Evolutionary conservation across 257 asterid genomes (phyloP).

Genomic region (Jacaranda copaia): DNA sequence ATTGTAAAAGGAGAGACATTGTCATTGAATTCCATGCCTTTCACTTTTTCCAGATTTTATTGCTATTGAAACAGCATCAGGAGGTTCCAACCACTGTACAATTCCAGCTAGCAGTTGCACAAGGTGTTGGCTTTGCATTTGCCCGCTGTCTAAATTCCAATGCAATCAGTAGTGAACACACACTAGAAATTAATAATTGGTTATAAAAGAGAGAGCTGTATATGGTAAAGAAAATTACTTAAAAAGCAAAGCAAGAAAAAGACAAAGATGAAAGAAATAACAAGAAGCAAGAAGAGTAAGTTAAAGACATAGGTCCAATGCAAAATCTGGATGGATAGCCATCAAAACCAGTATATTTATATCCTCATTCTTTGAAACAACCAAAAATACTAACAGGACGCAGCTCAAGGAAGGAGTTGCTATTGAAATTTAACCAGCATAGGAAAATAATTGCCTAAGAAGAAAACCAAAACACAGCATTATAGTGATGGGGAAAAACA

Average conservation of each 20-base stretch:
- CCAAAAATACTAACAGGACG: conserved; percentile 1
- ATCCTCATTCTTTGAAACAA: not conserved
- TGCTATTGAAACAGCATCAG: conserved; percentile 73
- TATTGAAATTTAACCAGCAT: conserved; percentile 2
- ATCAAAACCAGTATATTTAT: not conserved
- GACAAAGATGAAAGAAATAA: not conserved
- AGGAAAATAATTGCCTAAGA: conserved; percentile 13
- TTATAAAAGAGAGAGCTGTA: conserved; percentile 24
- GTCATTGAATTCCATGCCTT: conserved; percentile 55
- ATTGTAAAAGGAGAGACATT: conserved; percentile 25
- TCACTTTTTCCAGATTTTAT: conserved; percentile 89
- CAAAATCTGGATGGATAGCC: not conserved
- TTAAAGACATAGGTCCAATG: conserved; percentile 17
- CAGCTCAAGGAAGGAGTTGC: conserved; percentile 15
- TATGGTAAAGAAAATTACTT: not conserved
- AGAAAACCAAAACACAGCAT: not conserved
- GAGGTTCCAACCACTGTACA: conserved; percentile 93
- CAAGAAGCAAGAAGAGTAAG: not conserved
- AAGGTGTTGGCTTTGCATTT: conserved; percentile 82
- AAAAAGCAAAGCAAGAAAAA: conserved; percentile 10
- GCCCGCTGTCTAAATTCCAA: conserved; percentile 66
- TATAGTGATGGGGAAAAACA: not conserved
- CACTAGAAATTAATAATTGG: conserved; percentile 16
- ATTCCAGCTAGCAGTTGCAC: conserved; percentile 81
- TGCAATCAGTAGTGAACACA: conserved; percentile 33